Base-by-base conservation (phyloP, 2,329 filamentous ascomycete genomes). In the Cryphonectria nitschkei region DNA sequence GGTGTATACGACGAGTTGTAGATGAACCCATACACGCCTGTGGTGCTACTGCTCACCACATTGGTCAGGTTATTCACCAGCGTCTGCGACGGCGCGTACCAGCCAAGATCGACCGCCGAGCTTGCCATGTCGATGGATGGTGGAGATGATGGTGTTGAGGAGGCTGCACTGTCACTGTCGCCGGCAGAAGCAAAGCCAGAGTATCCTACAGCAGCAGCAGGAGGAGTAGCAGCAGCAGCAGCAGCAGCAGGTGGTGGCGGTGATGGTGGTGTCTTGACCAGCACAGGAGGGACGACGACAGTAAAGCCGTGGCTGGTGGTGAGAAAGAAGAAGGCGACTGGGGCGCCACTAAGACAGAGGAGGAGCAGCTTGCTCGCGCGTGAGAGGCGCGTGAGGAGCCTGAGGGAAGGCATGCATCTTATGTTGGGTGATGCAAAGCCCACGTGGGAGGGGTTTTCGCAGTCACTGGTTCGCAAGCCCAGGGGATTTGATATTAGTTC, bases 21-120 rank as follows among this genome's bases (percentile, higher is more conserved):
- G 26, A 93, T 85, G 78, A 94, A 95, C 1, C 91, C 92, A 78
- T 93, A 90, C 0, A 90, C 86, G 0, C 91, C 93, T 1, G 84
- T 82, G 9, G 70, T 69, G 46, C 39, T 50, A n/a, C n/a, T 39
- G 66, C 71, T 73, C 52, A 75, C 75, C 6, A 73, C 72, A 13
- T 65, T 50, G 22, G 76, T 76, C 70, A 79, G 75, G 72, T 79
- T 78, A 74, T 79, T 79, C 68, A 78, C 68, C 41, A 72, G 43
- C n/a, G 75, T 75, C 63, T 72, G 70, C 5, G 71, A 69, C 2
- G 78, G 77, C 54, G 78, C 65, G 63, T 77, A 68, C 78, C 78
- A 79, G 19, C 73, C 68, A 41, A 76, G 68, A 65, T 77, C 73
- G 29, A 76, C 70, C n/a, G 61, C 26, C 34, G 7, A n/a, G 34